Conservation (phyloP, 2,329 filamentous ascomycete species). For the Bipolaris gigantea region DNA sequence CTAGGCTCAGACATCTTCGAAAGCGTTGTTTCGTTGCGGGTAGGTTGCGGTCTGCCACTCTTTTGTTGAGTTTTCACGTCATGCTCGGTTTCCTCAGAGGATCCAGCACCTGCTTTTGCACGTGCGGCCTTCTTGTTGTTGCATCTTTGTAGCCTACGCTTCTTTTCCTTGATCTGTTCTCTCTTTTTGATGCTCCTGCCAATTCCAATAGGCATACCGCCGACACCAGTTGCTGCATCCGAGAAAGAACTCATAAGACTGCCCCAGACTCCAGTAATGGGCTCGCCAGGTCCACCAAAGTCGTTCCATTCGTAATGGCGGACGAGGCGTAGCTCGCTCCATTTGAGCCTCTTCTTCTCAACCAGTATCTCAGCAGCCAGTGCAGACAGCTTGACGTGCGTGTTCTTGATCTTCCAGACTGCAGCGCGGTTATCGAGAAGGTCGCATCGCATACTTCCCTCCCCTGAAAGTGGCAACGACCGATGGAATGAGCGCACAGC, state of each 20-base stretch:
- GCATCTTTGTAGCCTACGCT: slow-evolving; percentile 42
- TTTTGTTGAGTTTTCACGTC: slow-evolving; percentile 7
- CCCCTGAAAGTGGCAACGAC: slow-evolving; percentile 55
- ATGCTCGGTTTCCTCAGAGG: slow-evolving; percentile 10
- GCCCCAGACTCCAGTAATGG: slow-evolving; percentile 66
- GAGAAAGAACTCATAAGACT: slow-evolving; percentile 63
- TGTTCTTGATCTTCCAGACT: slow-evolving; percentile 66
- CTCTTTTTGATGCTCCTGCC: slow-evolving; percentile 61
- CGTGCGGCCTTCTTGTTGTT: slow-evolving; percentile 30
- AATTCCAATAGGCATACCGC: slow-evolving; percentile 64
- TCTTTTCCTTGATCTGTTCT: slow-evolving; percentile 55
- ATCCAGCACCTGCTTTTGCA: slow-evolving; percentile 20
- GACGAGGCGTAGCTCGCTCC: slow-evolving; percentile 65
- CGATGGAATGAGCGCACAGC: slow-evolving; percentile 69
- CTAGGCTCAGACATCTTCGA: slow-evolving; percentile 40
- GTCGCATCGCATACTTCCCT: slow-evolving; percentile 62
- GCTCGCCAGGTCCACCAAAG: slow-evolving; percentile 74
- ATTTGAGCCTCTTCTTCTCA: slow-evolving; percentile 62
- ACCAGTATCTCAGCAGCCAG: slow-evolving; percentile 68
- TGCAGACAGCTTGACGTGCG: slow-evolving; percentile 62
- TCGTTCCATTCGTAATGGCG: slow-evolving; percentile 75
- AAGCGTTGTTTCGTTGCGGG: slow-evolving; percentile 28
- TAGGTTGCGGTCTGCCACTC: slow-evolving; percentile 20
- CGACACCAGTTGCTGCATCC: slow-evolving; percentile 64
- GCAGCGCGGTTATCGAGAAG: slow-evolving; percentile 65